Evolutionary conservation across 805 yeast genomes (phyloP), one percentile per base, ranked within the genome.

Genomic region (Candida lessepsii): DNA sequence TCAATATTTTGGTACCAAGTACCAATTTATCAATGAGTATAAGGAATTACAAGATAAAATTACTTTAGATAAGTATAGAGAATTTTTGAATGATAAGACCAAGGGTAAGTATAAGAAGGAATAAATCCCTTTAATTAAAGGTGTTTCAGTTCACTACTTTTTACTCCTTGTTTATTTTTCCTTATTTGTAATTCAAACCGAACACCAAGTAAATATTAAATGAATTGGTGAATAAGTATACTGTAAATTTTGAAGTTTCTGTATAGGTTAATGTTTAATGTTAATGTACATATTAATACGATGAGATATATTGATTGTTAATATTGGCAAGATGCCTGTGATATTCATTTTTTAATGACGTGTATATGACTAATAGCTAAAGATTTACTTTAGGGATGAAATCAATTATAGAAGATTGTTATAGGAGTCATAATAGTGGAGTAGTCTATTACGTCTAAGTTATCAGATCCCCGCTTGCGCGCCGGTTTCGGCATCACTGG

Each of bases 1-100:
- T 63, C 65, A 66, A 37, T 47, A 81, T 35, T 73, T 77, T 41
- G 76, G 80, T 40, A 88, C 98, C 1, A 80, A 82, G 54, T 90
- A 83, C 65, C 70, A 78, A 48, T 66, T 69, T 42, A 57, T 58
- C 77, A 76, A 81, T 47, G 75, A 75, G 41, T 87, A 86, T 65
- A 76, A 73, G 52, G 73, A 75, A 37, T 63, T 79, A 49, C 90
- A 86, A 62, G 71, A 78, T 54, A 74, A 76, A 52, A 76, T 86
- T 38, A 82, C 91, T 9, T 72, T 84, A 52, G 77, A 67, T 29
- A 82, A 77, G 61, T 84, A 83, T 60, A 75, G 71, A 52, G 73
- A 77, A 48, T 84, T 83, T 48, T 63, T 77, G 53, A 52, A 45
- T 8, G 71, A 64, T 35, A 67, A 71, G 49, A 58, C 51, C 3